phyloP scores from a whole-genome alignment of 1,139 yeast genomes.

The Kurtzmaniella quercitrusa region DNA sequence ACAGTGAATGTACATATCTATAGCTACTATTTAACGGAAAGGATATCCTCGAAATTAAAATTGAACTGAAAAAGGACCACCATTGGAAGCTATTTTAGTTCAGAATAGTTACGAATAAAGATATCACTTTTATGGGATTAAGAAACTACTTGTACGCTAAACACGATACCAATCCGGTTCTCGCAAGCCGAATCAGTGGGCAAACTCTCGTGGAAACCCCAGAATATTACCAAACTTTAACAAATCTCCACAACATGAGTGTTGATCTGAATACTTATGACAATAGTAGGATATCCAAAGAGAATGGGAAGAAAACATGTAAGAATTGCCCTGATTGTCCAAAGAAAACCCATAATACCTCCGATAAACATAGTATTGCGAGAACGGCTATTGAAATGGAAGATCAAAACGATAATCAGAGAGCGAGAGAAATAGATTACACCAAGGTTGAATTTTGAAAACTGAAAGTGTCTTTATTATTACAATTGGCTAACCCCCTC shows the following conservation, averaged over 20 bases:
- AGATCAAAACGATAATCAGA: constrained; percentile 6
- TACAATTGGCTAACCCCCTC: not conserved
- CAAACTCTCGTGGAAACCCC: not conserved
- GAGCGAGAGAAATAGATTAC: constrained; percentile 16
- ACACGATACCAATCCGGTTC: constrained; percentile 15
- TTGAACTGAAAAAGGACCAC: no score
- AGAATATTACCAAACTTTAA: not conserved
- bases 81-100: no score
- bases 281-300: constrained; percentile 11
- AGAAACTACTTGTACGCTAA: constrained; percentile 43
- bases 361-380: constrained; percentile 3
- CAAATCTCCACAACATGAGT: not conserved
- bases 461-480: not conserved
- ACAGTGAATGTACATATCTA: not conserved
- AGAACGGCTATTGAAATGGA: constrained; percentile 10
- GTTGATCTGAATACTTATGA: not conserved
- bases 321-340: constrained; percentile 28
- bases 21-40: not conserved
- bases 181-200: constrained; percentile 6
- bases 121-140: constrained; percentile 29
- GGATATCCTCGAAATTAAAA: not conserved
- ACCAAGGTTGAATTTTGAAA: constrained; percentile 11
- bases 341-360: constrained; percentile 11
- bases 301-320: constrained; percentile 19
- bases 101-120: no score